Evolutionary conservation across 805 yeast species (phyloP), one percentile per base, ranked within the genome.

Genomic region (Lipomyces sp.): DNA sequence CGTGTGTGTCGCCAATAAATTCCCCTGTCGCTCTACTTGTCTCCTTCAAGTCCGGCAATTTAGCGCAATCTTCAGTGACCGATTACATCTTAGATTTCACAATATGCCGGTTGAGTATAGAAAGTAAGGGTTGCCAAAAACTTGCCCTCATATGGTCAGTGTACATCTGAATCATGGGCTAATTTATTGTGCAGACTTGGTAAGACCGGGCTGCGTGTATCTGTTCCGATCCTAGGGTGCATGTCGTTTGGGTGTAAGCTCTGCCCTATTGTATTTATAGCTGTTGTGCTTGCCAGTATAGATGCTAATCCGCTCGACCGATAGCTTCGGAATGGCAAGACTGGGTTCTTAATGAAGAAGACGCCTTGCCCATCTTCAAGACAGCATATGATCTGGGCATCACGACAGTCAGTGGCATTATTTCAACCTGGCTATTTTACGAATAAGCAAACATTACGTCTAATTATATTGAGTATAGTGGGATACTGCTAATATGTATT

Each of bases 401-500:
- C 57, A 62, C 75, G 29, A 74, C 75, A 7, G 44, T 13, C 19
- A 8, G 39, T 4, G 7, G n/a, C 35, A 13, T 35, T 41, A 10
- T 35, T 18, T 40, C 13, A 10, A 31, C 4, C 11, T 13, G 7
- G n/a, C 2, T 7, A n/a, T 31, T 6, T 32, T 4, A 2, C 22
- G 13, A n/a, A n/a, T n/a, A n/a, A n/a, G n/a, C n/a, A n/a, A n/a
- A n/a, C n/a, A n/a, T n/a, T n/a, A n/a, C n/a, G n/a, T n/a, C n/a
- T n/a, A n/a, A n/a, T n/a, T n/a, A n/a, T n/a, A 22, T 32, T 22
- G 1, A 14, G 3, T 19, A 19, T 39, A 73, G 39, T 49, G 53
- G 48, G 76, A 72, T 46, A 72, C 76, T 2, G 76, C 76, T 5
- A 65, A 73, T 48, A 61, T 60, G 4, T 74, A 74, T 58, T 71